Evolutionary conservation across 305 asterid species (phyloP).

Genomic region (Plantago coronopus): DNA sequence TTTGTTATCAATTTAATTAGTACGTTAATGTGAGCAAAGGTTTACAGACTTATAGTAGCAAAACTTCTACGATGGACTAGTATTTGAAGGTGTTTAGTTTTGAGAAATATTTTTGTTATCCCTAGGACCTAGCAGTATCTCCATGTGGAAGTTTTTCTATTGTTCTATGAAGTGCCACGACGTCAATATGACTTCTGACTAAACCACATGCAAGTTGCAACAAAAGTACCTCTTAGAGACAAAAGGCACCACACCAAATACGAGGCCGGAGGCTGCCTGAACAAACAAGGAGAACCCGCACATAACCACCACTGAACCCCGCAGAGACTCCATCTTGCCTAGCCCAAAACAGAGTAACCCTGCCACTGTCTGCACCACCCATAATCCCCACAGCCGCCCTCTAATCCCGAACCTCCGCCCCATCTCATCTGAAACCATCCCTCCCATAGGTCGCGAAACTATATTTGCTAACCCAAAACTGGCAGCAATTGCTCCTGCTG

Average conservation of each 20-base stretch:
- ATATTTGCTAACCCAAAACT: constrained; percentile 56
- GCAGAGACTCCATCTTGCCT: constrained; percentile 35
- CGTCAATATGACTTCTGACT: neutral
- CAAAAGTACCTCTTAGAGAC: constrained; percentile 48
- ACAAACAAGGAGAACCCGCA: constrained; percentile 46
- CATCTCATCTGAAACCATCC: constrained; percentile 51
- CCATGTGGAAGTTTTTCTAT: neutral
- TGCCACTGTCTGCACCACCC: constrained; percentile 49
- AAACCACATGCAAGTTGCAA: neutral
- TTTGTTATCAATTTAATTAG: neutral
- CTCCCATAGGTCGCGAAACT: constrained; percentile 59
- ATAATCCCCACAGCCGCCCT: constrained; percentile 66
- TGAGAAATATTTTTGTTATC: neutral
- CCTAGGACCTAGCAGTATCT: neutral
- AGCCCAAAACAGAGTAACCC: constrained; percentile 39
- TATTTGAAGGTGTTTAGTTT: neutral
- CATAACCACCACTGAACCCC: constrained; percentile 51
- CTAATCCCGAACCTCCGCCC: constrained; percentile 56
- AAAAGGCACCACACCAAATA: constrained; percentile 63
- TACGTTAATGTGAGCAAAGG: neutral
- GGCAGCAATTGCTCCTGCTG: constrained; percentile 57
- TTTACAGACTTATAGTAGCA: neutral
- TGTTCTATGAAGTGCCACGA: neutral
- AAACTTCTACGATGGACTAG: neutral
- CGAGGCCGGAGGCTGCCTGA: constrained; percentile 65